Percentiles rank a stretch among this genome's conserved stretches.
Conservation (phyloP, 1,139 yeast genomes). For the Saccharomyces hybrid region DNA sequence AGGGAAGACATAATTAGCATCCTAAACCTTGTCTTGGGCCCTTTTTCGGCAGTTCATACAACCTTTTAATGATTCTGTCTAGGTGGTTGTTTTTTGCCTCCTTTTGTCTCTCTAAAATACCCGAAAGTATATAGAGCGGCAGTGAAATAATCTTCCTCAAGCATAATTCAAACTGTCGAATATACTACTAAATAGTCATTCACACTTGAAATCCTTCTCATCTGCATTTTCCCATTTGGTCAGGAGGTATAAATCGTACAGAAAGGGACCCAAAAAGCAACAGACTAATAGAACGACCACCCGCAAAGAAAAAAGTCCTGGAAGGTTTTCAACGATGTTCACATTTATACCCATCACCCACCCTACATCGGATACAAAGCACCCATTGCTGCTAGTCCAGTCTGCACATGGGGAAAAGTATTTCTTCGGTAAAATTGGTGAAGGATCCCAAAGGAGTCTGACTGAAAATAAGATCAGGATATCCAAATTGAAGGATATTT, state of each 20-base stretch:
- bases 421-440: slow-evolving; percentile 74
- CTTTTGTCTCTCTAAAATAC: background rate
- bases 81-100: background rate
- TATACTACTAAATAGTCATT: background rate
- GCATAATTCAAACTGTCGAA: background rate
- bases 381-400: slow-evolving; percentile 52
- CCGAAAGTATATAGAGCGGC: background rate
- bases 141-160: background rate
- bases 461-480: slow-evolving; percentile 49
- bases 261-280: background rate
- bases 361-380: slow-evolving; percentile 51
- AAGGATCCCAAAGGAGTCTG: slow-evolving; percentile 74
- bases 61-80: background rate
- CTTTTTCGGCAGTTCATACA: background rate
- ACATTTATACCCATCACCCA: slow-evolving; percentile 40
- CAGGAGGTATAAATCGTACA: background rate
- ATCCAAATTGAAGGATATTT: slow-evolving; percentile 53
- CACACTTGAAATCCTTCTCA: background rate
- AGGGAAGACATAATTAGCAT: background rate
- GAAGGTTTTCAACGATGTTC: slow-evolving; percentile 28
- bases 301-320: background rate
- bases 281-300: background rate
- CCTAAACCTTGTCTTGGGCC: background rate
- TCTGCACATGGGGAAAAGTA: slow-evolving; percentile 45
- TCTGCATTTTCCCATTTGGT: background rate